These are phyloP conservation scores for Tricholoma bakamatsutake DNA, from an alignment of 768 basidiomycete species.

Conservation along the genomic window DNA sequence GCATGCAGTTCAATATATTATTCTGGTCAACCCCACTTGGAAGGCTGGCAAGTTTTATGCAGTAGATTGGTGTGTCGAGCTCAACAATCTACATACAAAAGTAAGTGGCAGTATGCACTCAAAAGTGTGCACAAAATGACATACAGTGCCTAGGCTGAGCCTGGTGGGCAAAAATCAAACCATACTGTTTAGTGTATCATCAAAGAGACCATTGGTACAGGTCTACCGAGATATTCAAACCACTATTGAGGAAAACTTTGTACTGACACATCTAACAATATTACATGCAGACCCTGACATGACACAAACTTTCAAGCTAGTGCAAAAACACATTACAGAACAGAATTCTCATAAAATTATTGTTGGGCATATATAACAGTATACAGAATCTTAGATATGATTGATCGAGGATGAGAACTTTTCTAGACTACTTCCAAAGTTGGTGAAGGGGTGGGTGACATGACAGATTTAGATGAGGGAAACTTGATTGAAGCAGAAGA, in stretches of 20 bases:
- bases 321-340: slow-evolving; percentile 3
- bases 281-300: slow-evolving; percentile 21
- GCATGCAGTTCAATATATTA: slow-evolving; percentile 9
- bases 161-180: slow-evolving; percentile 26
- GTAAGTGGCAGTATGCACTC: slow-evolving; percentile 7
- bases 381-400: neutral
- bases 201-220: slow-evolving; percentile 23
- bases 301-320: slow-evolving; percentile 14
- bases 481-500: too few relatives aligned
- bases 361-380: neutral
- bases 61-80: slow-evolving; percentile 28
- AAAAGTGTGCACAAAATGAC: neutral
- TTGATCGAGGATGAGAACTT: neutral
- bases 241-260: slow-evolving; percentile 19
- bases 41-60: slow-evolving; percentile 16
- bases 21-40: slow-evolving; percentile 25
- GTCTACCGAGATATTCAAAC: slow-evolving; percentile 11
- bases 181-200: slow-evolving; percentile 24
- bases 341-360: neutral
- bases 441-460: too few relatives aligned
- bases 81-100: slow-evolving; percentile 26
- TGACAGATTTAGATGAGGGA: too few relatives aligned
- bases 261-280: slow-evolving; percentile 15
- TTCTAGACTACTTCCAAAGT: too few relatives aligned
- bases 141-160: neutral